phyloP scores from a whole-genome alignment of 306 rosid species.

The Clitoria ternatea region DNA sequence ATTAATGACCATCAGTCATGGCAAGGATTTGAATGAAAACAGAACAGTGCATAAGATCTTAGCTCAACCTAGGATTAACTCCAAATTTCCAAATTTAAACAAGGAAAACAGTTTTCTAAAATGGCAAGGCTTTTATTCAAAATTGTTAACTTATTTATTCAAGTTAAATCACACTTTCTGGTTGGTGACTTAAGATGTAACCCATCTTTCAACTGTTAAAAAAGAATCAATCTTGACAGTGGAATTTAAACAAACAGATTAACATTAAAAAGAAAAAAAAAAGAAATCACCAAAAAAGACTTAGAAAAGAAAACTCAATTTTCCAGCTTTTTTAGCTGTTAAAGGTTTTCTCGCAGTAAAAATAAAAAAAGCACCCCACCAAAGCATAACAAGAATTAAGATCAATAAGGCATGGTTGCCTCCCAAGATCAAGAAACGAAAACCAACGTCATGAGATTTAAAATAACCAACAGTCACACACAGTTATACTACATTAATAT shows the following conservation, averaged over 20 bases:
- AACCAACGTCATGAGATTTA: too few species aligned
- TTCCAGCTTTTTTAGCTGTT: not conserved
- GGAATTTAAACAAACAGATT: constrained; percentile 3
- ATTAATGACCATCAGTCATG: not conserved
- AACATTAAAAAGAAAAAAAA: not conserved
- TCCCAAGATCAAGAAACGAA: not conserved
- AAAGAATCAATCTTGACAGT: constrained; percentile 1
- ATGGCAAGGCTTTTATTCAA: too few species aligned
- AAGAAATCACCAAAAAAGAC: not conserved
- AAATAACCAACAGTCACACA: too few species aligned
- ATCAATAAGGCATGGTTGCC: not conserved
- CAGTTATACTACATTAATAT: constrained; percentile 8
- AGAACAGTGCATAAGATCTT: constrained; percentile 2
- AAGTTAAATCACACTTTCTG: not conserved
- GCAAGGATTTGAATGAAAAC: not conserved
- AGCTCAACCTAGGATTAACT: not conserved
- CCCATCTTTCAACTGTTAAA: not conserved
- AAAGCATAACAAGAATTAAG: not conserved
- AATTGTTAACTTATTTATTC: not conserved
- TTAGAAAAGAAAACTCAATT: not conserved
- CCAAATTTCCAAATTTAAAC: constrained; percentile 23
- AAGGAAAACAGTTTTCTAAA: not conserved
- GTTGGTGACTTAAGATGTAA: constrained; percentile 1
- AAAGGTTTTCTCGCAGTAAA: constrained; percentile 1
- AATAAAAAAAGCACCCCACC: not conserved